Evolutionary conservation across 768 basidiomycete species (phyloP).

Genomic region (Galerina marginata): DNA sequence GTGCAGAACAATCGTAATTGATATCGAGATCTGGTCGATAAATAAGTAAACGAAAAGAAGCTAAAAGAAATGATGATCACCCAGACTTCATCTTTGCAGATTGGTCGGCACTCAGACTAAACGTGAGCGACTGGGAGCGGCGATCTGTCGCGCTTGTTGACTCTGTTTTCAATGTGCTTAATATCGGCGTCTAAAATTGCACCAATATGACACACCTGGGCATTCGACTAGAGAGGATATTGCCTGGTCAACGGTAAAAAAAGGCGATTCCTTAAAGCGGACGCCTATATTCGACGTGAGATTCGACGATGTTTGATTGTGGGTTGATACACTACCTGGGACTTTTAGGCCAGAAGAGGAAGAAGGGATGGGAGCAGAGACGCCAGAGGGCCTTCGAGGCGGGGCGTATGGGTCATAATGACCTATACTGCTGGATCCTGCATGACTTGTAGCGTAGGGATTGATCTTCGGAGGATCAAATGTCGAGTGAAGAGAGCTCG

Average conservation of each 20-base stretch:
- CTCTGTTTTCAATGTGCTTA: conserved; percentile 47
- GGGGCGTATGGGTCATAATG: conserved; percentile 75
- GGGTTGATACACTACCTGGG: conserved; percentile 30
- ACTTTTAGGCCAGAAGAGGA: conserved; percentile 35
- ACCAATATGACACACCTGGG: conserved; percentile 58
- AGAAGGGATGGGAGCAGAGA: conserved; percentile 42
- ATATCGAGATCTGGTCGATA: conserved; percentile 58
- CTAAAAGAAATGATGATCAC: conserved; percentile 42
- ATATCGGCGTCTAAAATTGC: conserved; percentile 4
- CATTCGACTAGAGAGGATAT: conserved; percentile 75
- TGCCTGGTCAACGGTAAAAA: conserved; percentile 68
- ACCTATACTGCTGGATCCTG: conserved; percentile 40
- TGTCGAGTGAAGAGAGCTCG: conserved; percentile 22
- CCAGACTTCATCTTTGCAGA: conserved; percentile 60
- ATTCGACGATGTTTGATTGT: conserved; percentile 10
- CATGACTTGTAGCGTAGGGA: conserved; percentile 31
- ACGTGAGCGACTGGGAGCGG: conserved; percentile 62
- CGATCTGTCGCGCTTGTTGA: conserved; percentile 82
- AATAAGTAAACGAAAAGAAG: conserved; percentile 10
- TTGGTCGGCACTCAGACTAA: conserved; percentile 73
- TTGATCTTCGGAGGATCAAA: conserved; percentile 35
- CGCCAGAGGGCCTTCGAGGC: conserved; percentile 49
- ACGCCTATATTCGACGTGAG: conserved; percentile 51
- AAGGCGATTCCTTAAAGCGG: conserved; percentile 82
- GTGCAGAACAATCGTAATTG: conserved; percentile 91